Percentiles rank a stretch among this genome's conserved stretches.
These are phyloP conservation scores for Capniomyces stellatus DNA, from an alignment of 371 early-diverging fungal genomes.

Conservation along the genomic window DNA sequence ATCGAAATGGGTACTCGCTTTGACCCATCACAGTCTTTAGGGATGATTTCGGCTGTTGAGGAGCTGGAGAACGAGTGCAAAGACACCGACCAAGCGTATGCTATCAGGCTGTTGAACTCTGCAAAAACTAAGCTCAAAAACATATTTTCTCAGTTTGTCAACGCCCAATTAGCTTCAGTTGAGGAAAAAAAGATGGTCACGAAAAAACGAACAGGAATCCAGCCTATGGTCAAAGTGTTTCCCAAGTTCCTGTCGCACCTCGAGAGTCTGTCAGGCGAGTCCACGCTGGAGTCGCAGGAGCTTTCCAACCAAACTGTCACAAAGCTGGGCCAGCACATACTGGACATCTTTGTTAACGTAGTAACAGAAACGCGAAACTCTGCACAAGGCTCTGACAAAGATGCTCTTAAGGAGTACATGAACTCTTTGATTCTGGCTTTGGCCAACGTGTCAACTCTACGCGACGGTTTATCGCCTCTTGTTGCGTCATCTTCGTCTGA, in stretches of 20 bases:
- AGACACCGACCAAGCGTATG: conserved; percentile 38
- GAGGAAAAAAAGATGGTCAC: conserved; percentile 79
- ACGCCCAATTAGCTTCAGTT: conserved; percentile 73
- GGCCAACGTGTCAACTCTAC: conserved; percentile 31
- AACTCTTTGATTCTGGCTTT: conserved; percentile 71
- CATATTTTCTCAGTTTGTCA: conserved; percentile 64
- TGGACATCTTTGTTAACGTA: conserved; percentile 29
- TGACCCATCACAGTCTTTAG: conserved; percentile 54
- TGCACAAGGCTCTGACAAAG: conserved; percentile 33
- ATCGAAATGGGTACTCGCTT: conserved; percentile 64
- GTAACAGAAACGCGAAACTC: conserved; percentile 6
- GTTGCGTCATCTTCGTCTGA: neutral
- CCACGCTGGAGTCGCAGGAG: conserved; percentile 43
- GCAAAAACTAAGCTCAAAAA: conserved; percentile 39
- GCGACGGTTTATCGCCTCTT: conserved; percentile 3
- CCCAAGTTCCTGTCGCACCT: conserved; percentile 67
- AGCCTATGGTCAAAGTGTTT: conserved; percentile 71
- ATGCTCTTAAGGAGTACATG: conserved; percentile 71
- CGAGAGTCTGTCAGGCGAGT: conserved; percentile 28
- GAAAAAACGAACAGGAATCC: conserved; percentile 72
- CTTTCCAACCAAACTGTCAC: conserved; percentile 66
- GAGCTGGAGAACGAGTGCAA: conserved; percentile 42
- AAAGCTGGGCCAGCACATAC: conserved; percentile 49
- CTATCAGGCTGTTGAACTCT: conserved; percentile 42
- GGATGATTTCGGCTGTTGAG: conserved; percentile 70